These are phyloP conservation scores for Pyrenophora graminea DNA, from an alignment of 2,329 filamentous ascomycete species.

Conservation along the genomic window DNA sequence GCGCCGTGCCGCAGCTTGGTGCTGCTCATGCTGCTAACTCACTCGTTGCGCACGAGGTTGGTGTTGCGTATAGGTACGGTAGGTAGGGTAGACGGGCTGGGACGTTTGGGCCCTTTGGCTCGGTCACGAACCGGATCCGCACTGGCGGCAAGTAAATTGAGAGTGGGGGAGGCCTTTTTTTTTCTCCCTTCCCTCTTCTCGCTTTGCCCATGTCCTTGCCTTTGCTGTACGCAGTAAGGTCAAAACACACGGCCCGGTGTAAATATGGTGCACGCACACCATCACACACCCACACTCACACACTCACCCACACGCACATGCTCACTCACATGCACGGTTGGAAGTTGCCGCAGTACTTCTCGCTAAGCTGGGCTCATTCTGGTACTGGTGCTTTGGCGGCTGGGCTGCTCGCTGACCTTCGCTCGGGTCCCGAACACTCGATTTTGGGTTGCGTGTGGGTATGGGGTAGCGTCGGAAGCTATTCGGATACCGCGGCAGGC, in stretches of 20 bases:
- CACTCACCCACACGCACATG: no score
- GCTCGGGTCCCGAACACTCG: no score
- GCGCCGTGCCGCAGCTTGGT: background rate
- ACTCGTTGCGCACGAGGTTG: no score
- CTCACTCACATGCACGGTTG: background rate
- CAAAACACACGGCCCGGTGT: slow-evolving; percentile 7
- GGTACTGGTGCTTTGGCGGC: background rate
- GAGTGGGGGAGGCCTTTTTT: slow-evolving; percentile 4
- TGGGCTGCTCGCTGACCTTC: background rate
- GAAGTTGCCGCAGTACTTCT: background rate
- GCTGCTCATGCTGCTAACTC: background rate
- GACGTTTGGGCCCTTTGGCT: background rate
- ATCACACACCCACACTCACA: no score
- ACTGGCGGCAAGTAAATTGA: slow-evolving; percentile 7
- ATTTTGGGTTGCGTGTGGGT: background rate
- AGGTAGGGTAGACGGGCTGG: no score
- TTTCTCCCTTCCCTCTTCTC: background rate
- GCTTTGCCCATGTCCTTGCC: background rate
- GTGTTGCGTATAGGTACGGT: no score
- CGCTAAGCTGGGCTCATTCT: no score
- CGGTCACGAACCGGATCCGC: slow-evolving; percentile 15
- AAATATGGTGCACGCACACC: background rate
- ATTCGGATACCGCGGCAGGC: slow-evolving; percentile 4
- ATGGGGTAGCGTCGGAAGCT: slow-evolving; percentile 4
- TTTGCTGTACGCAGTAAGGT: background rate